These are phyloP conservation scores for Xerocomellus intermedius DNA, from an alignment of 768 basidiomycete genomes.

Conservation along the genomic window DNA sequence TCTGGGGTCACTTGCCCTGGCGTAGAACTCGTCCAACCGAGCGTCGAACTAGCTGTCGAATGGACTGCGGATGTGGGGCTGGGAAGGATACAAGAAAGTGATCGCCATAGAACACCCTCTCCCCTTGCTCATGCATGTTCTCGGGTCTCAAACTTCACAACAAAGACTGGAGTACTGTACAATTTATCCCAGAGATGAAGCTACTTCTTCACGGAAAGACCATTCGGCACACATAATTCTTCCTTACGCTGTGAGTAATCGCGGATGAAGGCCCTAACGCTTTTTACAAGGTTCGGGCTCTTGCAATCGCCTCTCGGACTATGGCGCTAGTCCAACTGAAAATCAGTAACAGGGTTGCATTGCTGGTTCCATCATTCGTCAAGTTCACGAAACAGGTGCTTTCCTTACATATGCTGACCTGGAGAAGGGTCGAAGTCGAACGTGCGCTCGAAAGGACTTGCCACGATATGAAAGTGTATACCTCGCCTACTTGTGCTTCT, in stretches of 20 bases:
- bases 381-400: conserved; percentile 67
- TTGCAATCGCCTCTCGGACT: not conserved
- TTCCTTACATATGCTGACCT: conserved; percentile 74
- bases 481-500: conserved; percentile 78
- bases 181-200: conserved; percentile 73
- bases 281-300: conserved; percentile 63
- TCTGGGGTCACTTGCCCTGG: conserved; percentile 85
- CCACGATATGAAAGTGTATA: conserved; percentile 72
- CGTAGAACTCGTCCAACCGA: conserved; percentile 65
- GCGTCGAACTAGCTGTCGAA: conserved; percentile 65
- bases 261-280: conserved; percentile 71
- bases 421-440: conserved; percentile 52
- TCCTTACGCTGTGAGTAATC: conserved; percentile 67
- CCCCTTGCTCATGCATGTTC: no score
- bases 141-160: conserved; percentile 52
- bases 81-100: conserved; percentile 57
- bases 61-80: conserved; percentile 78
- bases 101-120: no score
- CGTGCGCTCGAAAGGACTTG: conserved; percentile 76
- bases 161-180: conserved; percentile 61
- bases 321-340: conserved; percentile 1
- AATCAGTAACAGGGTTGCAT: conserved; percentile 59
- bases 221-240: conserved; percentile 67
- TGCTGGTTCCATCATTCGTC: conserved; percentile 52
- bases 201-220: conserved; percentile 70